Evolutionary conservation across 164 flowering plant genomes (phyloP).

Genomic region (Dillenia turbinata): DNA sequence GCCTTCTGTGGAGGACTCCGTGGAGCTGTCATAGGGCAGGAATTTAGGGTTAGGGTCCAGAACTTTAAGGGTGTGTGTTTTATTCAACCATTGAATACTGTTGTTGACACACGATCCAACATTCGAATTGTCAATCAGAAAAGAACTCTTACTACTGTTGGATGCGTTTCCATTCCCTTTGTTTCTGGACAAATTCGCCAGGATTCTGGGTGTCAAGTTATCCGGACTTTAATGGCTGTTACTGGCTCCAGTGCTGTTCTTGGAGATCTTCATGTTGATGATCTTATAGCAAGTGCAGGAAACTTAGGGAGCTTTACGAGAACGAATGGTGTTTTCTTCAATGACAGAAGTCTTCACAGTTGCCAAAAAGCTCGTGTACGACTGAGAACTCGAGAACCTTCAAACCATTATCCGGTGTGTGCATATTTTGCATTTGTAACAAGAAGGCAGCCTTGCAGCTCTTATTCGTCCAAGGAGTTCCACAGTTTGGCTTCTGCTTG

Average conservation of each 20-base stretch:
- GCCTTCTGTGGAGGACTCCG: constrained; percentile 13
- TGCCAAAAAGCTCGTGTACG: constrained; percentile 38
- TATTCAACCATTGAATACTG: too few relatives aligned
- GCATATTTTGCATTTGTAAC: too few relatives aligned
- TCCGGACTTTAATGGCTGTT: constrained; percentile 31
- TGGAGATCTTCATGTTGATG: constrained; percentile 38
- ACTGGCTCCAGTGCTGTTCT: constrained; percentile 38
- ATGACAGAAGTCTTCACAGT: constrained; percentile 25
- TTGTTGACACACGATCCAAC: too few relatives aligned
- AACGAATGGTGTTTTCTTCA: constrained; percentile 35
- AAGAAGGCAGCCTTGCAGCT: neutral
- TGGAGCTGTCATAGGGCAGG: constrained; percentile 9
- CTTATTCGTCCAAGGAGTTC: constrained; percentile 8
- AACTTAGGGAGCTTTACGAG: constrained; percentile 23
- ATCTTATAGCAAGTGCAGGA: constrained; percentile 27
- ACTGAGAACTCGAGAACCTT: constrained; percentile 15
- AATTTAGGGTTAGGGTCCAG: too few relatives aligned
- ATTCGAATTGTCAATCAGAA: too few relatives aligned
- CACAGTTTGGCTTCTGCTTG: constrained; percentile 19
- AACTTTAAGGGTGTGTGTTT: too few relatives aligned
- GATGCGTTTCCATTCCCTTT: neutral
- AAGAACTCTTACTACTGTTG: neutral
- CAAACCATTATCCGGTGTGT: too few relatives aligned
- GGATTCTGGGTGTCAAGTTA: neutral
- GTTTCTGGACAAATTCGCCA: too few relatives aligned